phyloP scores from a whole-genome alignment of 352 stramenopile species.

The Phytophthora colocasiae region DNA sequence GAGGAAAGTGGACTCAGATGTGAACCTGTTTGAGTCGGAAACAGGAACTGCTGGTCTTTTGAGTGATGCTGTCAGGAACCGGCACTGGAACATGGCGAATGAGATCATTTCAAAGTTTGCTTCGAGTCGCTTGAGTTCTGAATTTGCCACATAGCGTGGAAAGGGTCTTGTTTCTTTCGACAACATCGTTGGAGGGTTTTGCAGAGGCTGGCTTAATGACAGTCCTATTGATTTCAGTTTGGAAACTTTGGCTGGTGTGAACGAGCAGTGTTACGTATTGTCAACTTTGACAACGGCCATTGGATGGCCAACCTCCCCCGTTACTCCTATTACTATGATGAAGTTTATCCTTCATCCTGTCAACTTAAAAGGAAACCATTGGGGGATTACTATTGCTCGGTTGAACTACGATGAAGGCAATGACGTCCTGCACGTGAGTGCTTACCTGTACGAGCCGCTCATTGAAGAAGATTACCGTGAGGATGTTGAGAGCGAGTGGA shows the following conservation, averaged over 20 bases:
- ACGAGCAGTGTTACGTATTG: neutral
- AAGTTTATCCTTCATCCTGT: slow-evolving; percentile 12
- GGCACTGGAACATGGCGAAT: slow-evolving; percentile 2
- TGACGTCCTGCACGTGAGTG: neutral
- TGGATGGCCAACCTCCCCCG: neutral
- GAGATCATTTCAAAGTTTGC: slow-evolving; percentile 11
- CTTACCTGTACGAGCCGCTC: slow-evolving; percentile 10
- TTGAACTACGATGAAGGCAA: neutral
- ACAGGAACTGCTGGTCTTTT: neutral
- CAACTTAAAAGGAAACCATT: slow-evolving; percentile 10
- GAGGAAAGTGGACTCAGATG: slow-evolving; percentile 1
- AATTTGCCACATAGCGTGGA: neutral
- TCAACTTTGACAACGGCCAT: neutral
- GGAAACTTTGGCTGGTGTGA: too few relatives aligned
- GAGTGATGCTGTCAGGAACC: neutral
- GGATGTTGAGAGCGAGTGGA: slow-evolving; percentile 5
- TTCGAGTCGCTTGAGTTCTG: neutral
- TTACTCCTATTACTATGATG: neutral
- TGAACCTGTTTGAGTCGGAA: slow-evolving; percentile 1
- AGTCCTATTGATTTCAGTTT: slow-evolving; percentile 10
- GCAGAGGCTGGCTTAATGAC: slow-evolving; percentile 14
- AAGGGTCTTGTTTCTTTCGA: slow-evolving; percentile 4
- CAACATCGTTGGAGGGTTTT: slow-evolving; percentile 11
- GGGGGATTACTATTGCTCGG: slow-evolving; percentile 8
- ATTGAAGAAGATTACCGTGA: slow-evolving; percentile 14